Evolutionary conservation across 2,329 filamentous ascomycete genomes (phyloP), one percentile per base, ranked within the genome.

Genomic region (Cladosporium sp.): DNA sequence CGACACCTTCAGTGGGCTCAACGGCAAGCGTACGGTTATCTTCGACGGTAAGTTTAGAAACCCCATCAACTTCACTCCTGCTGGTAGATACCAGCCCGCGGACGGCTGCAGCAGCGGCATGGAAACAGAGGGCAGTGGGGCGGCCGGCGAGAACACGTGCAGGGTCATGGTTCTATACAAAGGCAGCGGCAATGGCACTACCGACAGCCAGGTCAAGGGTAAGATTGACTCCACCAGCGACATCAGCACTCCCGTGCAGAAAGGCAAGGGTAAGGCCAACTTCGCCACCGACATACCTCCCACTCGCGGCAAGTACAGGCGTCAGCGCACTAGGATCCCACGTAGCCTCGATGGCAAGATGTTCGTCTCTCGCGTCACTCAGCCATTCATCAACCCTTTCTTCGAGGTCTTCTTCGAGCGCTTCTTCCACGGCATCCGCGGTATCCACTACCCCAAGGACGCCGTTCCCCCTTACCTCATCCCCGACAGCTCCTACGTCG

Each of bases 361-460:
- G 25, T 46, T 58, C 36, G 34, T 46, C 10, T 26, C 21, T 39
- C 54, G 54, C 11, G 54, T 39, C 21, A 26, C n/a, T 16, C 11
- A 11, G 7, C 56, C 56, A 0, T 58, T 58, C 36, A 26, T 58
- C 23, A 58, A 58, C 36, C 56, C 56, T 1, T 58, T 58, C 56
- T n/a, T 25, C 34, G 56, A 58, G 32, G 36, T 58, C 14, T 43
- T 58, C 56, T 26, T 58, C 32, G 32, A 58, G 21, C 56, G 23
- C 56, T 58, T 26, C 56, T 46, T 26, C 34, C 4, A 8, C 5
- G 36, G 56, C 23, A 21, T 36, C 8, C 23, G 36, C 21, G 25
- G 56, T 8, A 7, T 8, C 5, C 46, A 5, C 13, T 25, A 25
- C 16, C 11, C 18, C 21, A 14, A 11, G 18, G 21, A 16, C n/a